Percentiles rank a stretch among this genome's conserved stretches.
Conservation (phyloP, 2,329 filamentous ascomycete species). For the Raffaelea albimanens region DNA sequence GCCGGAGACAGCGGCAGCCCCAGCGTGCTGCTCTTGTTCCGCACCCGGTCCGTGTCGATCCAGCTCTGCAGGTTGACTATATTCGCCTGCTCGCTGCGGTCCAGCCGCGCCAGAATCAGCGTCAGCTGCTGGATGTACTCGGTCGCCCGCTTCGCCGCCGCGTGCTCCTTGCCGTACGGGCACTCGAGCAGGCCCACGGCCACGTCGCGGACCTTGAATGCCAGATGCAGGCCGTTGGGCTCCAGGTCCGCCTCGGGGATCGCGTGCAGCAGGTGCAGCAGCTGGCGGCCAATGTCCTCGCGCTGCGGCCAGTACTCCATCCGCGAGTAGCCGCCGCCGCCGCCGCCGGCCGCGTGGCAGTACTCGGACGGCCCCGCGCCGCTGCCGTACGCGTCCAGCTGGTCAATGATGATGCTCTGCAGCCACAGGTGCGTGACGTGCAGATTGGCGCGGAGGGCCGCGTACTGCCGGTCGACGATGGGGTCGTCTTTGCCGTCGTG, state of each 20-base stretch:
- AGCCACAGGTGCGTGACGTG: slow-evolving; percentile 28
- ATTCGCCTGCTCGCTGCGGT: slow-evolving; percentile 22
- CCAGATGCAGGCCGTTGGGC: slow-evolving; percentile 24
- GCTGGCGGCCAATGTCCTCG: slow-evolving; percentile 25
- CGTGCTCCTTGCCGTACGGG: background rate
- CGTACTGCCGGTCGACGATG: slow-evolving; percentile 9
- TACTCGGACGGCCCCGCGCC: no score
- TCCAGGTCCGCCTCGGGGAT: slow-evolving; percentile 22
- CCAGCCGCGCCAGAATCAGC: slow-evolving; percentile 17
- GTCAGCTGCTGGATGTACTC: slow-evolving; percentile 22
- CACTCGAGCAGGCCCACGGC: slow-evolving; percentile 12
- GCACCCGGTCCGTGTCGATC: slow-evolving; percentile 14
- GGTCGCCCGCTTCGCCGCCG: background rate
- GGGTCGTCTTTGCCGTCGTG: background rate
- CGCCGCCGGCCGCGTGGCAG: no score
- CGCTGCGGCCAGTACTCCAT: slow-evolving; percentile 20
- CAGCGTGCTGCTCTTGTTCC: background rate
- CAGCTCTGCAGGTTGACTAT: slow-evolving; percentile 21
- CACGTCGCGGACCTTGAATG: slow-evolving; percentile 26
- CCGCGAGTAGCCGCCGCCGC: slow-evolving; percentile 7
- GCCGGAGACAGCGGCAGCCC: background rate
- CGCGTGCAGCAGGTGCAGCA: slow-evolving; percentile 24
- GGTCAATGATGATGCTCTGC: slow-evolving; percentile 24
- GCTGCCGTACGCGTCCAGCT: no score
- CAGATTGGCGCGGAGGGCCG: slow-evolving; percentile 23